Evolutionary conservation across 1,284 basidiomycete species (phyloP).

Genomic region (Termitomyces sp.): DNA sequence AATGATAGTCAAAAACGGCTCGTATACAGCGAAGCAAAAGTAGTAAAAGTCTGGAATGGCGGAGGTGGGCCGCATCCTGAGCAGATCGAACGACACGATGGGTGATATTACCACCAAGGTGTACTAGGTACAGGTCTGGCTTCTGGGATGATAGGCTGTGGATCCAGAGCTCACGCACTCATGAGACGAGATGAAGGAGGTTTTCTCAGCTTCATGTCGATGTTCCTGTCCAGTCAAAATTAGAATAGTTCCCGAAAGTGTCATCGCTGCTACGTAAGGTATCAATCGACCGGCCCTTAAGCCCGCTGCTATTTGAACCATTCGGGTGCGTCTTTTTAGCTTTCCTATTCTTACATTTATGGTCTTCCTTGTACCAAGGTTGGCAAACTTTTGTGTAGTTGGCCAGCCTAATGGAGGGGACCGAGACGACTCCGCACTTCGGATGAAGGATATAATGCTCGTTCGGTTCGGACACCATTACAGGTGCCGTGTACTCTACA

Average conservation of each 20-base stretch:
- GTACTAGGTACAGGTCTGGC: slow-evolving; percentile 3
- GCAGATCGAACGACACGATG: slow-evolving; percentile 5
- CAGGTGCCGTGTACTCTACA: slow-evolving; percentile 22
- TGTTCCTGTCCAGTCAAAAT: slow-evolving; percentile 10
- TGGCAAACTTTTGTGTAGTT: slow-evolving; percentile 40
- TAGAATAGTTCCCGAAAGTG: slow-evolving; percentile 10
- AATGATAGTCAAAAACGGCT: slow-evolving; percentile 58
- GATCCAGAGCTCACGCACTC: slow-evolving; percentile 8
- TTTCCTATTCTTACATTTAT: slow-evolving; percentile 40
- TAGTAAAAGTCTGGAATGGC: slow-evolving; percentile 70
- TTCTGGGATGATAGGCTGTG: slow-evolving; percentile 6
- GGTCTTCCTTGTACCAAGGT: slow-evolving; percentile 68
- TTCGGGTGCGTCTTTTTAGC: slow-evolving; percentile 6
- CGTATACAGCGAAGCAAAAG: slow-evolving; percentile 65
- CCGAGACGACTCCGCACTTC: slow-evolving; percentile 45
- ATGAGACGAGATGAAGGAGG: slow-evolving; percentile 14
- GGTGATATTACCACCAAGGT: slow-evolving; percentile 11
- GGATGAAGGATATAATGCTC: slow-evolving; percentile 70
- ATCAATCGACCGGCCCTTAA: slow-evolving; percentile 29
- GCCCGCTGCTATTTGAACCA: slow-evolving; percentile 7
- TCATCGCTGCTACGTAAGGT: slow-evolving; percentile 15
- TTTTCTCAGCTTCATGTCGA: slow-evolving; percentile 17
- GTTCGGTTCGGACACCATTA: slow-evolving; percentile 26
- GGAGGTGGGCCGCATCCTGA: slow-evolving; percentile 39
- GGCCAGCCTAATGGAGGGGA: slow-evolving; percentile 69